Conservation (phyloP, 2,329 filamentous ascomycete genomes). For the Byssochlamys sp. region DNA sequence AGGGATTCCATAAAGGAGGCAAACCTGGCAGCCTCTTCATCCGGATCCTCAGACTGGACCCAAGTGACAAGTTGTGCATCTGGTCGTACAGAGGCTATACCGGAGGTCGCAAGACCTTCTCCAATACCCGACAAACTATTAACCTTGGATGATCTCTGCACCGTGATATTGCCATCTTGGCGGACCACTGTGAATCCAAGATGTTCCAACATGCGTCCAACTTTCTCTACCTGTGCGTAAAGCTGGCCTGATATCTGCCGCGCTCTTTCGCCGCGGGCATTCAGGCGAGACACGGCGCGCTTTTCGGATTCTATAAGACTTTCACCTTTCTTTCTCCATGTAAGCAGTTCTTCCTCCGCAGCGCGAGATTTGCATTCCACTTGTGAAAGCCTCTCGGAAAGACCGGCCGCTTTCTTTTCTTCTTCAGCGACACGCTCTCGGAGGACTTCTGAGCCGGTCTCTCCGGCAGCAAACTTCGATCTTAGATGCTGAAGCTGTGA, state of each 20-base stretch:
- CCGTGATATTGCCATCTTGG: constrained; percentile 60
- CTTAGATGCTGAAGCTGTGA: constrained; percentile 60
- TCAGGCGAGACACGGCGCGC: constrained; percentile 46
- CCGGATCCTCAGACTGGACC: constrained; percentile 60
- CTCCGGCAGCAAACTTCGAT: constrained; percentile 66
- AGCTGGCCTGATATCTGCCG: constrained; percentile 77
- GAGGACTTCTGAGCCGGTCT: constrained; percentile 71
- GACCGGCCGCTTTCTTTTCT: constrained; percentile 57
- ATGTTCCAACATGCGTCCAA: constrained; percentile 74
- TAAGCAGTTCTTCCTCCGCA: constrained; percentile 64
- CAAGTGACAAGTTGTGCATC: constrained; percentile 72
- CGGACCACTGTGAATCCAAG: constrained; percentile 74
- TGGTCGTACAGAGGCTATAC: constrained; percentile 28
- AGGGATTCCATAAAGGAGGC: constrained; percentile 63
- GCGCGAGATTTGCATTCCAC: constrained; percentile 66
- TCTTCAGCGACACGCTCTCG: constrained; percentile 66
- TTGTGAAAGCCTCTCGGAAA: constrained; percentile 63
- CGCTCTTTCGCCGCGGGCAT: constrained; percentile 61
- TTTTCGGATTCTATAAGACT: constrained; percentile 22
- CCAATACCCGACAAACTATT: constrained; percentile 26
- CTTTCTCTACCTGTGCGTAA: constrained; percentile 71
- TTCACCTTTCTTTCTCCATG: constrained; percentile 53
- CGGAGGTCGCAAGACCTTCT: constrained; percentile 27
- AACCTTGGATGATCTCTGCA: constrained; percentile 60
- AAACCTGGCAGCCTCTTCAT: constrained; percentile 64